Evolutionary conservation across 192 early-diverging fungal genomes (phyloP).

Genomic region (Backusella circina): DNA sequence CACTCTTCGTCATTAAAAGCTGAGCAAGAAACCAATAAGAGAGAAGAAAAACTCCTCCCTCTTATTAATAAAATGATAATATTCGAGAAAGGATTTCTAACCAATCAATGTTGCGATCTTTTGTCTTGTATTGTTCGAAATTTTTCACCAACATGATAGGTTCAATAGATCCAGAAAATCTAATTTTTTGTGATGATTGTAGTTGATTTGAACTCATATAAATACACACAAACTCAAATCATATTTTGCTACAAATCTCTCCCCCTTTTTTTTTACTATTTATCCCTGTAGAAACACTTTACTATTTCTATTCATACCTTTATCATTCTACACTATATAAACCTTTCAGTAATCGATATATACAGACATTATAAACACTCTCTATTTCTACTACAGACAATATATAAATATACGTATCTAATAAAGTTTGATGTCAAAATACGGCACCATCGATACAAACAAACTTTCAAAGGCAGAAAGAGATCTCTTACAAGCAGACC

Average conservation of each 20-base stretch:
- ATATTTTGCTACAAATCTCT: background rate
- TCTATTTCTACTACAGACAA: no score
- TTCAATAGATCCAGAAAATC: background rate
- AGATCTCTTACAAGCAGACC: slow-evolving; percentile 34
- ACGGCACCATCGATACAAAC: background rate
- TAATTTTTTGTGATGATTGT: background rate
- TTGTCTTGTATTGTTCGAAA: background rate
- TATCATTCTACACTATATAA: no score
- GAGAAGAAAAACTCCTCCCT: background rate
- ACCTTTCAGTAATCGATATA: no score
- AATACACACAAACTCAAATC: background rate
- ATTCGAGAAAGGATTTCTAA: background rate
- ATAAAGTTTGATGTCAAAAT: background rate
- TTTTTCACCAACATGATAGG: background rate
- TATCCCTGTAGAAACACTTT: no score
- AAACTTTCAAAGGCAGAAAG: slow-evolving; percentile 15
- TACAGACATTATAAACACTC: background rate
- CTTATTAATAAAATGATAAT: background rate
- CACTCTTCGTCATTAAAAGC: background rate
- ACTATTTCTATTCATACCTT: background rate
- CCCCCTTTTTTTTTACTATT: background rate
- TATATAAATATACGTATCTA: no score
- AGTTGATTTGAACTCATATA: background rate
- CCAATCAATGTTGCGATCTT: slow-evolving; percentile 4
- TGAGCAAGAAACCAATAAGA: background rate